Conservation (phyloP, 2,329 filamentous ascomycete genomes). For the Hirsutella rhossiliensis region DNA sequence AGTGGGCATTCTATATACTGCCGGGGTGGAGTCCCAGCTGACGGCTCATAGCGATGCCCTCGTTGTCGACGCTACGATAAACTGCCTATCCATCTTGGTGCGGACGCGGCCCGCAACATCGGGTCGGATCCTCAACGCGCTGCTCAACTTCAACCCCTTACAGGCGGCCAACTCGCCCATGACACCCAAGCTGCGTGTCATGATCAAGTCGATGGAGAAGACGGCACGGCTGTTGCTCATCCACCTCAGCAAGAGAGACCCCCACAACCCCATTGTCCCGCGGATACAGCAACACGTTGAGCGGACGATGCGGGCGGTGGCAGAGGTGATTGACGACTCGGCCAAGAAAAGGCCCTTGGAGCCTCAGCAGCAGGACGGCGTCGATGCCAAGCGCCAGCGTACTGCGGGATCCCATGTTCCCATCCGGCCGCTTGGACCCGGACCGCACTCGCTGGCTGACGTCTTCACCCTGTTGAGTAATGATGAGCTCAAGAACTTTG, state of each 20-base stretch:
- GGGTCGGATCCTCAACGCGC: slow-evolving; percentile 72
- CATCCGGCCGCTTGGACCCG: slow-evolving; percentile 61
- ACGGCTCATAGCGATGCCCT: slow-evolving; percentile 58
- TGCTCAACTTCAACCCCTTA: slow-evolving; percentile 86
- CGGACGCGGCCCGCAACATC: slow-evolving; percentile 70
- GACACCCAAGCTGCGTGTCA: slow-evolving; percentile 67
- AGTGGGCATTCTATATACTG: slow-evolving; percentile 13
- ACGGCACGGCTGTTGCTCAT: slow-evolving; percentile 75
- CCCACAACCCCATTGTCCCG: slow-evolving; percentile 59
- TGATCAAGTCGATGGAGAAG: slow-evolving; percentile 89
- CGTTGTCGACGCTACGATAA: slow-evolving; percentile 81
- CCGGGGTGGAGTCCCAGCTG: slow-evolving; percentile 1
- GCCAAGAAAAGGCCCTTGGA: slow-evolving; percentile 66
- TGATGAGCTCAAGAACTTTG: slow-evolving; percentile 62
- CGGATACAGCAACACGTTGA: slow-evolving; percentile 85
- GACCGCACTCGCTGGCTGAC: slow-evolving; percentile 67
- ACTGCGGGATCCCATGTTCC: slow-evolving; percentile 36
- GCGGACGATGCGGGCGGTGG: slow-evolving; percentile 63
- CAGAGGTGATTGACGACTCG: slow-evolving; percentile 69
- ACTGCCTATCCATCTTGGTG: slow-evolving; percentile 72
- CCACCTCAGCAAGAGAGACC: slow-evolving; percentile 77
- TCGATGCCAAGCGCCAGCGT: slow-evolving; percentile 77
- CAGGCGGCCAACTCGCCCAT: slow-evolving; percentile 66
- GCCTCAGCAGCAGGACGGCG: slow-evolving; percentile 56
- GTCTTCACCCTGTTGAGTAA: slow-evolving; percentile 76